phyloP scores from a whole-genome alignment of 805 yeast species.

The Yueomyces sinensis region DNA sequence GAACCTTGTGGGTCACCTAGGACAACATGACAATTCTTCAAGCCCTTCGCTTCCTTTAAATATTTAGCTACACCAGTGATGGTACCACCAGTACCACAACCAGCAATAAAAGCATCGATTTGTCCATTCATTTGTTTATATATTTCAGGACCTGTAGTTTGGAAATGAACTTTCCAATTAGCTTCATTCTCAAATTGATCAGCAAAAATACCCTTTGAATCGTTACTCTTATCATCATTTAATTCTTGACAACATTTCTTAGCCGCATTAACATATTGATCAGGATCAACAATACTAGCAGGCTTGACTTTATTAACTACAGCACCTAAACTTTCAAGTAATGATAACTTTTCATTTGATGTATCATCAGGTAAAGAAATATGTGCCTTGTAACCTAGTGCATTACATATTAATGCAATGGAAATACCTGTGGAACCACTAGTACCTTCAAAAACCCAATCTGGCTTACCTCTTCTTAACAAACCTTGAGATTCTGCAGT shows the following conservation, averaged over 20 bases:
- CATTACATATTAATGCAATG: slow-evolving; percentile 77
- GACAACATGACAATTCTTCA: slow-evolving; percentile 33
- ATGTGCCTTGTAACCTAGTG: slow-evolving; percentile 80
- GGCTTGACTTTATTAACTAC: slow-evolving; percentile 77
- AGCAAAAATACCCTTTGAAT: slow-evolving; percentile 63
- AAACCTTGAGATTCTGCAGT: slow-evolving; percentile 50
- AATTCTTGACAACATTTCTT: slow-evolving; percentile 43
- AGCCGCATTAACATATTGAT: slow-evolving; percentile 87
- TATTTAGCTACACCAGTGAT: slow-evolving; percentile 81
- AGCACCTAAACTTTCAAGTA: slow-evolving; percentile 70
- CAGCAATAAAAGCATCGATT: slow-evolving; percentile 70
- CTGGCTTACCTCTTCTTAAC: slow-evolving; percentile 47
- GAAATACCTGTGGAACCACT: slow-evolving; percentile 96
- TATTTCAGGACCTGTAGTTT: slow-evolving; percentile 89
- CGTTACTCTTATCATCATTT: slow-evolving; percentile 30
- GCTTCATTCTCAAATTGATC: slow-evolving; percentile 91
- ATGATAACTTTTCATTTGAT: slow-evolving; percentile 62
- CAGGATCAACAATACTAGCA: slow-evolving; percentile 87
- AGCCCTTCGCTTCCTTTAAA: slow-evolving; percentile 45
- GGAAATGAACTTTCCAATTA: slow-evolving; percentile 77
- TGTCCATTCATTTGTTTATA: slow-evolving; percentile 51
- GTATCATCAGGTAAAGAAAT: slow-evolving; percentile 96
- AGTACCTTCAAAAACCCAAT: slow-evolving; percentile 78
- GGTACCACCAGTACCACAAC: slow-evolving; percentile 97
- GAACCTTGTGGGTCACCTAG: slow-evolving; percentile 96